Base-by-base conservation (phyloP, 306 rosid genomes). In the Quercus mongolica region DNA sequence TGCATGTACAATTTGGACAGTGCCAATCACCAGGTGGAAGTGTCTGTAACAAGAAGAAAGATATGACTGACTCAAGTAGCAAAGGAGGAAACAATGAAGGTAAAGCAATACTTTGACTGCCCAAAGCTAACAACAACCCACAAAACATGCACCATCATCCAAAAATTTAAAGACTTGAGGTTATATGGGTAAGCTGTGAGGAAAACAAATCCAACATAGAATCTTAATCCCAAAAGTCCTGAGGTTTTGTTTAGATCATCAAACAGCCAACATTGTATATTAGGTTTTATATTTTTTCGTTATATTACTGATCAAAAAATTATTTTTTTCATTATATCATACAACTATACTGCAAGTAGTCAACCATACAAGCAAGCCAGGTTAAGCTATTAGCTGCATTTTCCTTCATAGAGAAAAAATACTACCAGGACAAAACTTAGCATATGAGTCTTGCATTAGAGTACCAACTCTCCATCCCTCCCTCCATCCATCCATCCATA, bases 1-100 rank as follows among this genome's bases (percentile, higher is more conserved):
- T 93, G 87, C 99, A 95, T 26, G 90, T 88, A 80, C 99, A 96
- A 80, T 96, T 93, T 73, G 96, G 94, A 81, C 99, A 96, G 77
- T 84, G 92, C 99, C 99, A 96, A 68, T 96, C 99, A 71, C 97
- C 99, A 1, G 88, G 87, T 28, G 99, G 98, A 81, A 89, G 97
- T 90, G 87, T 90, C 99, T 93, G 92, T 67, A 57, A 54, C 74
- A 68, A 81, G 46, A 88, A 83, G 30, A 79, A 35, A 75, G 61
- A 76, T 59, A 76, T 19, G 44, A 83, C 59, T 51, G 73, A 71
- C 82, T 76, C 67, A 81, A 12, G 62, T 56, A 46, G 18, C 20
- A 35, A 7, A 41, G 35, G 35, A 41, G 57, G 13, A n/a, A 12
- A 59, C 63, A 79, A 73, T 71, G 25, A 65, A 51, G 44, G 38